A percentile compares a stretch with the other conserved stretches of the same genome.
phyloP scores from a whole-genome alignment of 225 moss, liverwort and hornwort species.

The Antitrichia curtipendula region DNA sequence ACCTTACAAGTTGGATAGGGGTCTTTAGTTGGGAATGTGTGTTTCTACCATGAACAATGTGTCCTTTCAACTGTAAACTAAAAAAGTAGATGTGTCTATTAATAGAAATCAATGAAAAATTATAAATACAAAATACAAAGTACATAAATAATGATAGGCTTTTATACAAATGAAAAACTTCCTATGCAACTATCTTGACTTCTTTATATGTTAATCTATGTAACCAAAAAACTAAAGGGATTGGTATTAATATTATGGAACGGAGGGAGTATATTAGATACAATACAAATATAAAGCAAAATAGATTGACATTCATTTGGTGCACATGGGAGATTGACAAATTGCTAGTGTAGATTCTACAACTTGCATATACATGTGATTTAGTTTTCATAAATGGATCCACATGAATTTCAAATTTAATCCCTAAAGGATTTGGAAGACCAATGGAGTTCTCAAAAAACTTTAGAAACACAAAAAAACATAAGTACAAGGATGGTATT shows the following conservation, averaged over 20 bases:
- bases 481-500: accelerated
- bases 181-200: accelerated
- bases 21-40: no score
- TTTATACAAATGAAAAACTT: neutral
- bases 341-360: neutral
- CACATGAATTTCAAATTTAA: neutral
- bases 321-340: accelerated
- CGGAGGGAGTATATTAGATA: accelerated
- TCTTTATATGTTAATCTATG: accelerated
- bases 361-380: neutral
- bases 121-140: accelerated
- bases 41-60: no score
- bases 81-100: no score
- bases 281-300: neutral
- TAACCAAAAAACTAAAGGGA: no score
- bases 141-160: neutral
- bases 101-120: neutral
- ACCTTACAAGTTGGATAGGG: no score
- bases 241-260: neutral
- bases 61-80: accelerated
- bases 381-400: neutral
- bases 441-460: no score
- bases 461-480: accelerated
- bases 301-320: accelerated
- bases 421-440: neutral